Percentiles rank a stretch among this genome's conserved stretches.
Conservation (phyloP, 148 eudicot species). For the Pharnaceum exiguum region DNA sequence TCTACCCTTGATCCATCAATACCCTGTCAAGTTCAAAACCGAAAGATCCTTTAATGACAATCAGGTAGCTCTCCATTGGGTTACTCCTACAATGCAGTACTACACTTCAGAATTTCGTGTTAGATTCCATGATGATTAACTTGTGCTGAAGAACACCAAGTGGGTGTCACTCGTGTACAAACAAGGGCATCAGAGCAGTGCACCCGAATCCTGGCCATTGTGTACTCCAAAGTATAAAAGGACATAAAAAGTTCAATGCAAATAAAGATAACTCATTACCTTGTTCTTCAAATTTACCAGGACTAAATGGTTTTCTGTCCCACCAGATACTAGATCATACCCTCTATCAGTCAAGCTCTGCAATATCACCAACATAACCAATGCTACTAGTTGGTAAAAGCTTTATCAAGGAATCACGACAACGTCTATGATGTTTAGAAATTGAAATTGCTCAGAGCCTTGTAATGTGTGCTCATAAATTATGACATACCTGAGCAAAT, state of each 20-base stretch:
- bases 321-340: constrained; percentile 95
- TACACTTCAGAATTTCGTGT: no score
- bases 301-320: constrained; percentile 96
- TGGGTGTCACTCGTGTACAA: no score
- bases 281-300: constrained; percentile 82
- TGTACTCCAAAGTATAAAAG: not conserved
- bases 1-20: constrained; percentile 99
- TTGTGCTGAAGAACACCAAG: no score
- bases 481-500: constrained; percentile 74
- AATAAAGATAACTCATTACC: constrained; percentile 36
- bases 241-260: not conserved
- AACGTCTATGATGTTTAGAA: constrained; percentile 31
- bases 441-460: not conserved
- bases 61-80: not conserved
- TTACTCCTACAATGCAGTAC: not conserved
- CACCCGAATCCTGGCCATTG: not conserved
- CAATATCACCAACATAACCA: constrained; percentile 17
- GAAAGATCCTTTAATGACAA: not conserved
- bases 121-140: no score
- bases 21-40: constrained; percentile 73
- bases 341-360: constrained; percentile 70
- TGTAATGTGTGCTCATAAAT: not conserved
- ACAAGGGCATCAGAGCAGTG: no score
- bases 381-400: not conserved
- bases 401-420: constrained; percentile 29